These are phyloP conservation scores for Pyropia haitanensis DNA, from an alignment of 23 red algal species.

Conservation along the genomic window DNA sequence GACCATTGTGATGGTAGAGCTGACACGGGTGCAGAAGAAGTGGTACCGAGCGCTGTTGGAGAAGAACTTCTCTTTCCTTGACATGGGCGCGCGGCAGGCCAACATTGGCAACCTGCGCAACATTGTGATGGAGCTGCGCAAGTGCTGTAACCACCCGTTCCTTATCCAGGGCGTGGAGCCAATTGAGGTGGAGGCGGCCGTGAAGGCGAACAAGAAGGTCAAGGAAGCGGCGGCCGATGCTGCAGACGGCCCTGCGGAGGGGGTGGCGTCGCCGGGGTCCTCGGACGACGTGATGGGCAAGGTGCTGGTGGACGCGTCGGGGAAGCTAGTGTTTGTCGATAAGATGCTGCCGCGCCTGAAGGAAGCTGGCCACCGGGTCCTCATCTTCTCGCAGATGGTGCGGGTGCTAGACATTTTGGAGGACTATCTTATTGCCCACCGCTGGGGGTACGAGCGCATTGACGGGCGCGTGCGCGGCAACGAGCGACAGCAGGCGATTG, in stretches of 20 bases:
- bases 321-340: conserved; percentile 63
- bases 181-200: conserved; percentile 18
- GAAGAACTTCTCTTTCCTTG: conserved; percentile 58
- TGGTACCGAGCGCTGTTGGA: conserved; percentile 60
- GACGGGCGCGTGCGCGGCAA: conserved; percentile 65
- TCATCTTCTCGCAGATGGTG: conserved; percentile 77
- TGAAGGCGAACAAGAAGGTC: not conserved
- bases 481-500: conserved; percentile 63
- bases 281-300: conserved; percentile 22
- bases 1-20: conserved; percentile 51
- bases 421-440: conserved; percentile 33
- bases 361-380: conserved; percentile 36
- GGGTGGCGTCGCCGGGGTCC: not conserved
- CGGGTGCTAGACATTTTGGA: conserved; percentile 61
- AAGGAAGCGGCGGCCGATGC: not conserved
- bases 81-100: conserved; percentile 10
- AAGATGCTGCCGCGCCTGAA: conserved; percentile 46
- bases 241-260: conserved; percentile 3
- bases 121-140: conserved; percentile 70
- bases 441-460: conserved; percentile 51
- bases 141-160: conserved; percentile 67
- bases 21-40: conserved; percentile 63
- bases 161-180: conserved; percentile 55
- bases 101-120: conserved; percentile 70
- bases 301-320: conserved; percentile 45